Percentiles rank a stretch among this genome's conserved stretches.
phyloP scores from a whole-genome alignment of 2,329 filamentous ascomycete genomes.

The Penicillium polonicum region DNA sequence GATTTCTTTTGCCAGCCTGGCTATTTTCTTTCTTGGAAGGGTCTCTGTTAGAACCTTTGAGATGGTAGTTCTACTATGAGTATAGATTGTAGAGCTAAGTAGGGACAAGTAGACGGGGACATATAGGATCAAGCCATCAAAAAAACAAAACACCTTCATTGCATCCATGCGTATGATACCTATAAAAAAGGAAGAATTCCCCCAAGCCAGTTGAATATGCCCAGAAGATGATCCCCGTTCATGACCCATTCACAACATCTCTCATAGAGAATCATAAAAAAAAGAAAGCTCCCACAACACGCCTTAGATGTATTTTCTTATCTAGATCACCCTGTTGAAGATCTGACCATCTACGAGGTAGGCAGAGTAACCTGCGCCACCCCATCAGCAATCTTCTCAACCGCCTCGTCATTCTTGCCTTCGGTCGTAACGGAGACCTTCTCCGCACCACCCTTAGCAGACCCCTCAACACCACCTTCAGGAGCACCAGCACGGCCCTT shows the following conservation, averaged over 20 bases:
- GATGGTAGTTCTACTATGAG: neutral
- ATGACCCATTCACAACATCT: constrained; percentile 9
- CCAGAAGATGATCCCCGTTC: constrained; percentile 3
- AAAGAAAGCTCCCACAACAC: constrained; percentile 1
- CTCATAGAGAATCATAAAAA: constrained; percentile 3
- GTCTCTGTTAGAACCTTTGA: neutral
- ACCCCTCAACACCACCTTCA: constrained; percentile 36
- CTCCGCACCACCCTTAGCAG: constrained; percentile 38
- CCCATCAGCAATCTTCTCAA: constrained; percentile 44
- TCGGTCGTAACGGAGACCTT: constrained; percentile 24
- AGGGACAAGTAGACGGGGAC: neutral
- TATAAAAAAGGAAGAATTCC: constrained; percentile 4
- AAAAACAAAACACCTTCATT: constrained; percentile 6
- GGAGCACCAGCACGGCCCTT: constrained; percentile 29
- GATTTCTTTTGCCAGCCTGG: constrained; percentile 11
- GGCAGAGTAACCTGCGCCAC: constrained; percentile 45
- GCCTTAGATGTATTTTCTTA: constrained; percentile 4
- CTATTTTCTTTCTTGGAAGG: neutral
- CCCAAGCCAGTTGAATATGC: constrained; percentile 4
- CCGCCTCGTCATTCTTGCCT: constrained; percentile 33
- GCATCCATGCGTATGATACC: constrained; percentile 7
- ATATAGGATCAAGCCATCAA: neutral
- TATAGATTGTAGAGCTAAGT: neutral
- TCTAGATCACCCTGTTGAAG: neutral
- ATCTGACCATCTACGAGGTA: constrained; percentile 31